A percentile compares a stretch with the other conserved stretches of the same genome.
Evolutionary conservation across 2,329 filamentous ascomycete species (phyloP).

Genomic region (Neoscytalidium dimidiatum): DNA sequence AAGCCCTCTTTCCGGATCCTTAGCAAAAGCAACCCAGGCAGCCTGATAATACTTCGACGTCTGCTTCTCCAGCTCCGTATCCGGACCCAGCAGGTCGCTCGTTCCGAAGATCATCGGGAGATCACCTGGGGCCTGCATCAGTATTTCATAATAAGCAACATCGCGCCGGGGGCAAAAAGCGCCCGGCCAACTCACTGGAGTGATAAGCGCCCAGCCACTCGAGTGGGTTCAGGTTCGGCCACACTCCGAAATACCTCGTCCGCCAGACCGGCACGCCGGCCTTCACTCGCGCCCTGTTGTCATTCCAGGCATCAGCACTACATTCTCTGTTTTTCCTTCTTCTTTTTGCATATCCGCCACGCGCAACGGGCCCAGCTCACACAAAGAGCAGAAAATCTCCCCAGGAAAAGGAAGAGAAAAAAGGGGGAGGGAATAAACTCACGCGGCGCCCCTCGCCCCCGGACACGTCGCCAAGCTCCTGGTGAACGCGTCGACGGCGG

Average conservation of each 20-base stretch:
- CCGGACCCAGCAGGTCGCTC: slow-evolving; percentile 25
- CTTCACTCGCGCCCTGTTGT: slow-evolving; percentile 19
- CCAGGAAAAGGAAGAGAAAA: neutral
- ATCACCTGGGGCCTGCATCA: slow-evolving; percentile 24
- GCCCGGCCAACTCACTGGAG: slow-evolving; percentile 23
- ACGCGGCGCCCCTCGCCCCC: slow-evolving; percentile 22
- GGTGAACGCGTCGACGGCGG: slow-evolving; percentile 27
- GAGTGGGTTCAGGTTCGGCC: slow-evolving; percentile 12
- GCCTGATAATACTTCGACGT: slow-evolving; percentile 24
- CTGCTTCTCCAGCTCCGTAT: slow-evolving; percentile 22
- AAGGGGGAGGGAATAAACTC: neutral
- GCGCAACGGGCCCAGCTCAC: no score
- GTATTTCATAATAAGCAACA: neutral
- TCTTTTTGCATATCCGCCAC: no score
- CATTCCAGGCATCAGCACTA: no score
- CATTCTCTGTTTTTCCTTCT: no score
- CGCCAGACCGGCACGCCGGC: slow-evolving; percentile 24
- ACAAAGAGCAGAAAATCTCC: no score
- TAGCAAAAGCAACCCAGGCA: slow-evolving; percentile 26
- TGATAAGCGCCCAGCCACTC: slow-evolving; percentile 22
- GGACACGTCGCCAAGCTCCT: slow-evolving; percentile 22
- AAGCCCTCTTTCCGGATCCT: slow-evolving; percentile 25
- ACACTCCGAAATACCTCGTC: slow-evolving; percentile 24
- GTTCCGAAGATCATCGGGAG: slow-evolving; percentile 21
- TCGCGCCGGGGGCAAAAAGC: neutral